Evolutionary conservation across 192 early-diverging fungal species (phyloP), one percentile per base, ranked within the genome.

Genomic region (Chytriomyces hyalinus): DNA sequence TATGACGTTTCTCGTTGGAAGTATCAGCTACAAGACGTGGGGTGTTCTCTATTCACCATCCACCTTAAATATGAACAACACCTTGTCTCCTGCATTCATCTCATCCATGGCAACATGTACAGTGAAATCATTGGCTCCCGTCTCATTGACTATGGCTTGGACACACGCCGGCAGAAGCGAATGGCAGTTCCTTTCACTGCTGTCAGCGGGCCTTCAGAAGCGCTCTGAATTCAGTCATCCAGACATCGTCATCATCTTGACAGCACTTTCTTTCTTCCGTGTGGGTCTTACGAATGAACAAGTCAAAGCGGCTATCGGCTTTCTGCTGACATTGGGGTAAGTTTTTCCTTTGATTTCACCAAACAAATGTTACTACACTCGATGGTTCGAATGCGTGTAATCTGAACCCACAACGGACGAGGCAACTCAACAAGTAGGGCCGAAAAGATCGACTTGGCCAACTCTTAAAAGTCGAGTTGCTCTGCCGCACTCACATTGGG

Each of bases 111-210:
- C 53, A 57, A 57, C 53, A 20, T 1, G 15, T n/a, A 20, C 20
- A 13, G 53, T n/a, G 53, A n/a, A 57, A 57, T 57, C 15, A 13
- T 0, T 57, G 13, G 13, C 53, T n/a, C 53, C 53, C 53, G 20
- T 57, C 15, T 13, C 53, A 13, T 74, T 44, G 49, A 78, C 49
- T 78, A 76, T 61, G 77, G 77, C n/a, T 43, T 75, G 8, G 73
- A 77, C 59, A 26, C 9, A 8, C 15, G 22, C 20, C 66, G 66
- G 11, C 17, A 9, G 17, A 78, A 75, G n/a, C 11, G 77, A 46
- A 46, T 78, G 24, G 77, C 77, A 3, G 70, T 78, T 76, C 77
- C 77, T 13, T 78, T 75, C 60, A 15, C 24, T 11, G 67, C 77
- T 17, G 67, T 61, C 17, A 61, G 75, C 4, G 53, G 49, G 9